Base-by-base conservation (phyloP, 2,329 filamentous ascomycete species). In the Fusarium coffeatum region DNA sequence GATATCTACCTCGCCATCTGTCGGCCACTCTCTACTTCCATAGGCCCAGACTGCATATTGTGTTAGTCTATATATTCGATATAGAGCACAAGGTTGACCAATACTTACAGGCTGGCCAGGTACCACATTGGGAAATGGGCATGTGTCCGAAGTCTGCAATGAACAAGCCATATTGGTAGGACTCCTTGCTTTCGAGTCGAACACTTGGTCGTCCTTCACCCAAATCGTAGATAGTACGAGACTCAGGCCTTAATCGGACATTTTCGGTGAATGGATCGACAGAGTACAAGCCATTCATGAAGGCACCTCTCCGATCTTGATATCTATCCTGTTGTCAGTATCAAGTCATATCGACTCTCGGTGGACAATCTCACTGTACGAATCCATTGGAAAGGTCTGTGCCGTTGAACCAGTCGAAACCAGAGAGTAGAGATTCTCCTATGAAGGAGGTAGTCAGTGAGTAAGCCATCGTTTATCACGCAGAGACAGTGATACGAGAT, bases 61-160 rank as follows among this genome's bases (percentile, higher is more conserved):
- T 43, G 41, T 71, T 18, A 72, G 66, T 54, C 6, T 61, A 22
- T 64, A 53, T 59, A 11, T 15, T 0, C 8, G 27, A 41, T 32
- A 2, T 16, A 16, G 11, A 47, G 15, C 3, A 8, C 12, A 20
- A 22, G 4, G 8, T 34, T 23, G 22, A 20, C 3, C 18, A 6
- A 10, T 8, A 79, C 81, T 77, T 81, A 89, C 86, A 92, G 78
- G 91, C 89, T 56, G 92, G 91, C 91, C 92, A 93, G 23, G 88
- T 85, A 23, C 92, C 92, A 70, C 92, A 94, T 53, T 87, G 82
- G 3, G 89, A 88, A 3, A 84, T 85, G 5, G 92, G 91, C 90
- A 94, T 93, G 72, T 94, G 91, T 20, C 84, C 83, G 54, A 93
- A 86, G 76, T 94, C 92, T 23, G 91, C 83, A 51, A 94, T 89